phyloP scores from a whole-genome alignment of 257 asterid species.

The Linaria vulgaris region DNA sequence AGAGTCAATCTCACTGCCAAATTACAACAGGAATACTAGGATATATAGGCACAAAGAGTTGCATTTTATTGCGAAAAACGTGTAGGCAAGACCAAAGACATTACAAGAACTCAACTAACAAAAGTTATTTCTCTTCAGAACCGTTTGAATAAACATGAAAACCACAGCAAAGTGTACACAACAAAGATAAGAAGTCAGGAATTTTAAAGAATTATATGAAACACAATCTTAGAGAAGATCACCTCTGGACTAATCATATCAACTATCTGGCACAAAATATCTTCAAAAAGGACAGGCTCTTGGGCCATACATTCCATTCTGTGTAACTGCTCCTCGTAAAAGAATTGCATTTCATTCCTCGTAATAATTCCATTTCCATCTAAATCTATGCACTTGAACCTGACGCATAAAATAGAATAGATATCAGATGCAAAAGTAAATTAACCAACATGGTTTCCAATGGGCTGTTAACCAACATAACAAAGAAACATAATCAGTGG shows the following conservation, averaged over 20 bases:
- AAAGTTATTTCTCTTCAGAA: conserved; percentile 9
- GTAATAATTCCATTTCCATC: conserved; percentile 96
- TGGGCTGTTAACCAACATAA: conserved; percentile 3
- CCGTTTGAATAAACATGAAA: conserved; percentile 10
- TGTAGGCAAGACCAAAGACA: conserved; percentile 16
- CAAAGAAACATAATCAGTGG: conserved; percentile 3
- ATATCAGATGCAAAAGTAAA: neutral
- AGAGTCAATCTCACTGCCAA: conserved; percentile 19
- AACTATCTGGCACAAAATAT: conserved; percentile 94
- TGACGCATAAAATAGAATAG: conserved; percentile 30
- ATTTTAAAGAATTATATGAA: conserved; percentile 7
- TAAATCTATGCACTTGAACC: conserved; percentile 99
- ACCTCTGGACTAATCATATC: conserved; percentile 99
- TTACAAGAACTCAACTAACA: conserved; percentile 20
- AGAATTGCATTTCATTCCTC: conserved; percentile 94
- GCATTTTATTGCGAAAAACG: too few relatives aligned
- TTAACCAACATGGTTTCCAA: neutral
- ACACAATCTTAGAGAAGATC: conserved; percentile 20
- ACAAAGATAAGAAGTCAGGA: neutral
- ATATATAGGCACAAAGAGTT: neutral
- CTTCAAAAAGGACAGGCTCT: conserved; percentile 99
- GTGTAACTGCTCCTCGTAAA: conserved; percentile 97
- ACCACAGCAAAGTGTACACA: conserved; percentile 9
- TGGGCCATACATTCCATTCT: conserved; percentile 99
- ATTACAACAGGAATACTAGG: neutral